These are phyloP conservation scores for Penicillium sp. DNA, from an alignment of 2,329 filamentous ascomycete genomes.

Conservation along the genomic window DNA sequence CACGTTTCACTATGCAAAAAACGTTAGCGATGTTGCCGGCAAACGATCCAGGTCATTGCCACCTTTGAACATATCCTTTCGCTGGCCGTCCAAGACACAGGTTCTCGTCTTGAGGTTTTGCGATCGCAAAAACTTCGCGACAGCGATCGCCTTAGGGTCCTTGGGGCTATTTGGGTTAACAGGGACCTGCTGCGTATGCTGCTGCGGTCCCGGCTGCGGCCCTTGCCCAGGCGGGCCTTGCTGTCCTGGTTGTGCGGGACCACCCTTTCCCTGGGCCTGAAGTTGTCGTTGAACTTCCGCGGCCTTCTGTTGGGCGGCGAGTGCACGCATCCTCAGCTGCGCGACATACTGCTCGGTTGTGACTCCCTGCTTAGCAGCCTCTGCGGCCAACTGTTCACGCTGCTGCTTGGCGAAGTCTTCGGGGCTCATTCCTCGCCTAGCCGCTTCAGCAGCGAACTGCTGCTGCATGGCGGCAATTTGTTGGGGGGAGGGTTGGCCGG, in stretches of 20 bases:
- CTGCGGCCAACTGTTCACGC: slow-evolving; percentile 50
- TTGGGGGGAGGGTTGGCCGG: slow-evolving; percentile 70
- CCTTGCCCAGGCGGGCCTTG: slow-evolving; percentile 38
- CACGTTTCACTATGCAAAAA: slow-evolving; percentile 77
- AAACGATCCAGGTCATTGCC: background rate
- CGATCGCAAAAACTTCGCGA: slow-evolving; percentile 83
- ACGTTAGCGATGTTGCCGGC: slow-evolving; percentile 5
- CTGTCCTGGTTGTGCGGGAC: slow-evolving; percentile 14
- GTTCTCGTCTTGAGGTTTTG: slow-evolving; percentile 90
- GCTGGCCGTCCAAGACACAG: slow-evolving; percentile 91
- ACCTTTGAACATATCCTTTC: slow-evolving; percentile 99
- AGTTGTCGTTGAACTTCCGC: slow-evolving; percentile 41
- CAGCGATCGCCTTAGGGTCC: slow-evolving; percentile 83
- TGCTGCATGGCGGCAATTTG: slow-evolving; percentile 85
- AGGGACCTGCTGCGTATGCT: slow-evolving; percentile 51
- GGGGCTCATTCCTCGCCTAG: slow-evolving; percentile 81
- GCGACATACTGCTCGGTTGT: slow-evolving; percentile 57
- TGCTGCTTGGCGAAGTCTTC: slow-evolving; percentile 77
- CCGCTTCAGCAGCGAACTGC: slow-evolving; percentile 80
- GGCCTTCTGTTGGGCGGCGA: slow-evolving; percentile 49
- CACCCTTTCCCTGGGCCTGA: slow-evolving; percentile 32
- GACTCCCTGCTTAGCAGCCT: slow-evolving; percentile 57
- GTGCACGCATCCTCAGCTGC: slow-evolving; percentile 52
- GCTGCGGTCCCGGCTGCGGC: slow-evolving; percentile 32
- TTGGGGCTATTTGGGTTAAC: slow-evolving; percentile 65